These are phyloP conservation scores for Aspergillus sp. DNA, from an alignment of 2,329 filamentous ascomycete genomes.

Conservation along the genomic window DNA sequence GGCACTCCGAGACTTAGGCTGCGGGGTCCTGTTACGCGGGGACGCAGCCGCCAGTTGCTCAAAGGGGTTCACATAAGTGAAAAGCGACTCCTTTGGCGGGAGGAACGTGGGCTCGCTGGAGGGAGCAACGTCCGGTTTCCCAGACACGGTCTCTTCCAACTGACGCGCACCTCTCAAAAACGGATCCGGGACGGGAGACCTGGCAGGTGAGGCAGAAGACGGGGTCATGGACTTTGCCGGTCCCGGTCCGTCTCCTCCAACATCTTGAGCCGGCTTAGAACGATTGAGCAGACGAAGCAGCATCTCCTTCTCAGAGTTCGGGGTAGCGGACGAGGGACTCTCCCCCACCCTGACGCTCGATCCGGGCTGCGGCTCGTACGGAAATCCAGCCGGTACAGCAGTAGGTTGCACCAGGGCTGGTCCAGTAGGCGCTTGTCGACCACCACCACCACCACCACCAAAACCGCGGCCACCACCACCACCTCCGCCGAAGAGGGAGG, in stretches of 20 bases:
- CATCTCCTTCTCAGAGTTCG: constrained; percentile 60
- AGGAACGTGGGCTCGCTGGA: constrained; percentile 27
- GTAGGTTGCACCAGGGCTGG: constrained; percentile 15
- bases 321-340: constrained; percentile 13
- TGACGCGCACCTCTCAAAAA: neutral
- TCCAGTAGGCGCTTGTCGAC: too few species aligned
- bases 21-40: constrained; percentile 51
- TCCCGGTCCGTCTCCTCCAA: constrained; percentile 9
- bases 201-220: constrained; percentile 30
- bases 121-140: constrained; percentile 26
- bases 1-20: constrained; percentile 34
- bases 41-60: constrained; percentile 61
- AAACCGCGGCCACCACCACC: constrained; percentile 21
- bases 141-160: constrained; percentile 10
- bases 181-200: constrained; percentile 20
- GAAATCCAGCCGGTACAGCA: constrained; percentile 8
- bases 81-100: constrained; percentile 42
- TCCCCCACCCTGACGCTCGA: constrained; percentile 12
- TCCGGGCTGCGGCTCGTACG: constrained; percentile 12
- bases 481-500: constrained; percentile 47
- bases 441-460: constrained; percentile 20
- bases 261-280: constrained; percentile 42
- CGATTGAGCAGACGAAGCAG: constrained; percentile 78
- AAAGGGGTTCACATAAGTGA: constrained; percentile 66
- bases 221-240: constrained; percentile 27